Percentiles rank a stretch among this genome's conserved stretches.
phyloP scores from a whole-genome alignment of 768 basidiomycete species.

The Podaxis rugospora region DNA sequence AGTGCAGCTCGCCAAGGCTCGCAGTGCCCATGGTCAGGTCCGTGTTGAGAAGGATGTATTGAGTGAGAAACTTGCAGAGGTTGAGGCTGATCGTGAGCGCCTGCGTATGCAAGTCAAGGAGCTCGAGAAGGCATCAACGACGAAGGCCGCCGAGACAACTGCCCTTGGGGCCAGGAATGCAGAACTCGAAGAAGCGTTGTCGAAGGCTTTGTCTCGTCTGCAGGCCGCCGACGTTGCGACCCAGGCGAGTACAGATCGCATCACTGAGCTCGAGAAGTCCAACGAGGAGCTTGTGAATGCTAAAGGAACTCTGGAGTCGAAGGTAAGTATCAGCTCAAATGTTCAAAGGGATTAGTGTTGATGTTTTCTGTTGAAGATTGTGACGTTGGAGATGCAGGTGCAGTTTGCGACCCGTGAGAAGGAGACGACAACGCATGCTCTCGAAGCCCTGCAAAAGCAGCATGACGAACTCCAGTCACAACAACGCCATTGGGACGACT shows the following conservation, averaged over 20 bases:
- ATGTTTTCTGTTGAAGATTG: constrained; percentile 37
- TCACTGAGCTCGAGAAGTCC: constrained; percentile 56
- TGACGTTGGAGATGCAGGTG: constrained; percentile 55
- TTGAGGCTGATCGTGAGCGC: constrained; percentile 64
- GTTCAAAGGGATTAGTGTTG: constrained; percentile 6
- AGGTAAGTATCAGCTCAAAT: constrained; percentile 39
- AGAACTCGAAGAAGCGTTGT: constrained; percentile 71
- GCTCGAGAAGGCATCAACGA: constrained; percentile 36
- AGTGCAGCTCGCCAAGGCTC: constrained; percentile 70
- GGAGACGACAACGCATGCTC: constrained; percentile 47
- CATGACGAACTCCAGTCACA: constrained; percentile 56
- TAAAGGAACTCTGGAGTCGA: constrained; percentile 50
- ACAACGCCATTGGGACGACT: constrained; percentile 75
- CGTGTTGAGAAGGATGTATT: constrained; percentile 80
- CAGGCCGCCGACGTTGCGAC: constrained; percentile 69
- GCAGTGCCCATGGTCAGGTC: constrained; percentile 70
- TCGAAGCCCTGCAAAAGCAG: constrained; percentile 52
- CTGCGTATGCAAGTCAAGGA: constrained; percentile 54
- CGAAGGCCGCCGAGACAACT: constrained; percentile 41
- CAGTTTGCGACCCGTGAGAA: constrained; percentile 59
- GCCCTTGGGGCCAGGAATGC: constrained; percentile 46
- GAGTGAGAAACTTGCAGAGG: constrained; percentile 51
- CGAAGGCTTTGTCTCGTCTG: constrained; percentile 65
- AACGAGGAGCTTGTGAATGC: constrained; percentile 53
- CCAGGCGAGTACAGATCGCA: constrained; percentile 55